Evolutionary conservation across 129 eudicot species (phyloP).

Genomic region (Smallanthus sonchifolius): DNA sequence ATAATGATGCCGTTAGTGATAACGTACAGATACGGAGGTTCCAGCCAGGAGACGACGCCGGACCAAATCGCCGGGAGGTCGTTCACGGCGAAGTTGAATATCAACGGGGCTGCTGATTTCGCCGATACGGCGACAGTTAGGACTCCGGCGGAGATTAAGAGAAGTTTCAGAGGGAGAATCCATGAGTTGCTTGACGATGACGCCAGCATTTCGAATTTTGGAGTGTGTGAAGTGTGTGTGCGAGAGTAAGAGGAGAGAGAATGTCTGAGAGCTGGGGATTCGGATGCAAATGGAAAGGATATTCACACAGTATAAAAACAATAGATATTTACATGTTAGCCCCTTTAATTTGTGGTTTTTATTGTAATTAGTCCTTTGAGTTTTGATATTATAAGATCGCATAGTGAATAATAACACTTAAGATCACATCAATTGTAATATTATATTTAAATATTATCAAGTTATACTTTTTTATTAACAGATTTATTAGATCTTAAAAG

Average conservation of each 20-base stretch:
- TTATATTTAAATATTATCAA: too few species aligned
- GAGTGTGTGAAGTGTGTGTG: constrained; percentile 6
- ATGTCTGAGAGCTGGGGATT: neutral
- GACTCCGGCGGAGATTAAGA: constrained; percentile 44
- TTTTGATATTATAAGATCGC: neutral
- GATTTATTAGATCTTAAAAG: too few species aligned
- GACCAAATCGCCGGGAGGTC: constrained; percentile 50
- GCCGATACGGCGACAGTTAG: constrained; percentile 34
- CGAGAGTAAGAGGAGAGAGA: neutral
- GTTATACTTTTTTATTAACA: too few species aligned
- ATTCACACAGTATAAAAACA: constrained; percentile 3
- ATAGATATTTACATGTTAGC: neutral
- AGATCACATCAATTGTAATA: too few species aligned
- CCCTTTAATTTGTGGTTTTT: neutral
- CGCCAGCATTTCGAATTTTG: constrained; percentile 16
- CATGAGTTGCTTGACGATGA: constrained; percentile 23
- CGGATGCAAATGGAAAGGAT: neutral
- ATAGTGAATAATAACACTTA: neutral
- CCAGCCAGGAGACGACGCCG: constrained; percentile 36
- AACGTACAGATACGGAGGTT: constrained; percentile 71
- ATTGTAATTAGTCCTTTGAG: neutral
- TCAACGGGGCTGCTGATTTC: constrained; percentile 35
- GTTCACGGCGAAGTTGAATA: constrained; percentile 24
- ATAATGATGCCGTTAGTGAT: constrained; percentile 67
- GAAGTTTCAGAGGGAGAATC: constrained; percentile 34